Evolutionary conservation across 495 filamentous ascomycete species (phyloP), one percentile per base, ranked within the genome.

Genomic region (Elaphomyces granulatus): DNA sequence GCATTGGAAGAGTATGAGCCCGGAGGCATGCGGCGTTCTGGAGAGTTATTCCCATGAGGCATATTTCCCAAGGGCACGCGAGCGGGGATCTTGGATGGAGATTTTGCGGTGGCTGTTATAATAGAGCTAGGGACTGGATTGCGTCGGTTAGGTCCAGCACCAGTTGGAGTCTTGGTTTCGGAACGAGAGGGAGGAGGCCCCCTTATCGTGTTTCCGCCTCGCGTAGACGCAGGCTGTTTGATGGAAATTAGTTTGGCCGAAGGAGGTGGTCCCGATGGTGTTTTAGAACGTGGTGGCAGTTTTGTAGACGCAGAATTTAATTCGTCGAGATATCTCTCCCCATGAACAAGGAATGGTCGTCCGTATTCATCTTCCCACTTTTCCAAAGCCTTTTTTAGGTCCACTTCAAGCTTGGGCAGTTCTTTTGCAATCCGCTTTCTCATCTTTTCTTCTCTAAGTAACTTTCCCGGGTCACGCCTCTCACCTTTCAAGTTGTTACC

Each of bases 361-460:
- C 87, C 87, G 52, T 84, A 94, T 44, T 95, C 87, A 42, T 93
- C 81, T 54, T 95, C 92, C 81, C 83, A 99, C 26, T 72, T 61
- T 60, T 92, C 87, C 20, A 99, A 66, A 32, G 71, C 67, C 49
- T 79, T 92, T 44, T 72, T 76, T 32, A 99, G 65, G 8, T 96
- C 87, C 0, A 68, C 67, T 38, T 86, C 81, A 12, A 99, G 67
- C 58, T 90, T 96, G 4, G 90, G 90, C 32, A 99, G 67, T 46
- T 99, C 90, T 59, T 95, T 95, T 12, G 85, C 70, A 42, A 96
- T 93, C 18, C 87, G 68, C 71, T 96, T 99, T 31, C 90, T 75
- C 84, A 94, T 90, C 70, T 94, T 96, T 64, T 99, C 90, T 53
- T 99, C 90, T 17, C 90, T 73, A 20, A 99, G 64, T n/a, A 99